phyloP scores from a whole-genome alignment of 345 rosid species.

The Populus pruinosa region DNA sequence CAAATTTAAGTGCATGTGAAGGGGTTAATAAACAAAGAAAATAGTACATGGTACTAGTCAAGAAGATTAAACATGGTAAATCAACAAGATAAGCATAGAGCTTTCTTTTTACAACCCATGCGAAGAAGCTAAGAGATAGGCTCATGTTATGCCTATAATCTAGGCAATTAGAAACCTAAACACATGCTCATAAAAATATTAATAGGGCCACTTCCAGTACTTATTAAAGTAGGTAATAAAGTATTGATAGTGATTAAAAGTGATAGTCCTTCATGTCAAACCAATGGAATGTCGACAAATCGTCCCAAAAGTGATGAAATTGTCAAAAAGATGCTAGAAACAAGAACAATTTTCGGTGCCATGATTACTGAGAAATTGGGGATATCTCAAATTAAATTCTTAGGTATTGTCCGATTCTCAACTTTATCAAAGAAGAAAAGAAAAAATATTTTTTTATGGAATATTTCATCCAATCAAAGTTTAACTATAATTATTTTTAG shows the following conservation, averaged over 20 bases:
- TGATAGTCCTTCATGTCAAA: background rate
- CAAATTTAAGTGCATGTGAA: background rate
- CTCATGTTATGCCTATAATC: slow-evolving; percentile 5
- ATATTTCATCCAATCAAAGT: too few species aligned
- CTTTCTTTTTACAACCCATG: background rate
- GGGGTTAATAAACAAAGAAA: background rate
- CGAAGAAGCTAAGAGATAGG: background rate
- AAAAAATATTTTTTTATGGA: background rate
- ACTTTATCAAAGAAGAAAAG: background rate
- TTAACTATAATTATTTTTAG: too few species aligned
- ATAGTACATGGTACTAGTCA: background rate
- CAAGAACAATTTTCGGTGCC: background rate
- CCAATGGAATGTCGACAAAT: background rate
- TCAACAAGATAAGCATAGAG: background rate
- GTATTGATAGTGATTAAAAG: background rate
- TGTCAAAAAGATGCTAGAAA: background rate
- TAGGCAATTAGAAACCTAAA: slow-evolving; percentile 8
- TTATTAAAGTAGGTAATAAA: background rate
- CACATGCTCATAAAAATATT: slow-evolving; percentile 2
- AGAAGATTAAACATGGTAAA: background rate
- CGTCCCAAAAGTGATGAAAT: background rate
- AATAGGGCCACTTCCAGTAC: background rate
- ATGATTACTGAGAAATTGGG: background rate
- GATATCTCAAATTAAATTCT: background rate
- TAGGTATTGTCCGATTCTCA: background rate